Percentiles rank a stretch among this genome's conserved stretches.
These are phyloP conservation scores for Hypholoma sublateritium DNA, from an alignment of 768 basidiomycete genomes.

Conservation along the genomic window DNA sequence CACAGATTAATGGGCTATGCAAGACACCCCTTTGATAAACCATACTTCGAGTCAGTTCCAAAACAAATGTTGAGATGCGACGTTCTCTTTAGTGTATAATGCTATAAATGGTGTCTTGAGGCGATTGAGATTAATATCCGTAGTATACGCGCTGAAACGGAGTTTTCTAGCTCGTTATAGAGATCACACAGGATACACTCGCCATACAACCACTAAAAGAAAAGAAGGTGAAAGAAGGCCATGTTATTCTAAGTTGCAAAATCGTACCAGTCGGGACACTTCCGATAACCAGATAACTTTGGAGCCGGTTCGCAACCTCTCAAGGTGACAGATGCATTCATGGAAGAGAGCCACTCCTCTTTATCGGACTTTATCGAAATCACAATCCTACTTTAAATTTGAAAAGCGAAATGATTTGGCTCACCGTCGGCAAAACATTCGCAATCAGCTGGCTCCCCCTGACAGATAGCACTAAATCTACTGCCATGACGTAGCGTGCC, in stretches of 20 bases:
- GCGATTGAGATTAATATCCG: conserved; percentile 31
- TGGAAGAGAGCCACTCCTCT: conserved; percentile 82
- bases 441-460: conserved; percentile 88
- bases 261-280: conserved; percentile 15
- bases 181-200: background rate
- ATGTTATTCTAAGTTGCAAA: background rate
- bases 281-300: conserved; percentile 90
- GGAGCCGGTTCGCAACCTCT: conserved; percentile 89
- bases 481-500: conserved; percentile 78
- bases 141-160: conserved; percentile 41
- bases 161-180: conserved; percentile 5
- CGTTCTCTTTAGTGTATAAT: conserved; percentile 5
- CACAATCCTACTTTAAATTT: conserved; percentile 5
- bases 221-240: conserved; percentile 1
- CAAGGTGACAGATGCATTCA: conserved; percentile 85
- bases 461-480: conserved; percentile 80
- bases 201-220: conserved; percentile 41
- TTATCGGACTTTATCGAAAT: conserved; percentile 64
- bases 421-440: conserved; percentile 73
- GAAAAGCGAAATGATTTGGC: conserved; percentile 16
- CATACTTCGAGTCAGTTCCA: conserved; percentile 20
- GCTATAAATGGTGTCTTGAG: background rate
- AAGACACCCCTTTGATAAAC: conserved; percentile 10
- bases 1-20: conserved; percentile 97
- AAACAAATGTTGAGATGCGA: conserved; percentile 23